Evolutionary conservation across 2,329 filamentous ascomycete genomes (phyloP), one percentile per base, ranked within the genome.

Genomic region (Colletotrichum sansevieriae): DNA sequence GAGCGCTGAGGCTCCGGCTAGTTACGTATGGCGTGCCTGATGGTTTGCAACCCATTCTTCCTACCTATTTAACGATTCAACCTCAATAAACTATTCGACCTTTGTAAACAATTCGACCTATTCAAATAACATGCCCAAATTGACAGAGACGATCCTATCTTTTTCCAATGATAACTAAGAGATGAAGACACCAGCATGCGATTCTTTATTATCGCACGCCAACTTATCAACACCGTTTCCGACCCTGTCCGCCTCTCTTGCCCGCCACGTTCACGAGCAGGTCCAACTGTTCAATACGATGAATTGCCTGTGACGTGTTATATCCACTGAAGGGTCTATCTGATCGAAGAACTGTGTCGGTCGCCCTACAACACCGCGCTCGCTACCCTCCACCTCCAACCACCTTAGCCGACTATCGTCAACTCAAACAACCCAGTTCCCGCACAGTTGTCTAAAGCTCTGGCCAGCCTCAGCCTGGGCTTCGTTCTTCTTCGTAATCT

Each of bases 121-220:
- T 2, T 5, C 3, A 18, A 5, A n/a, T 12, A 47, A 12, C 3
- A 18, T 12, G 9, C 18, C 10, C 3, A 13, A 47, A 3, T 11
- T 22, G 2, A 3, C 9, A 0, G 11, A 47, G 3, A 1, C 0
- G 4, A 18, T 18, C 9, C 44, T 3, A 18, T 11, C 0, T 20
- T 18, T 20, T 20, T 18, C 1, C 8, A 0, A 0, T 4, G 1
- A 6, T 2, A 4, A 46, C 15, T 2, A 20, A 46, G 0, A 20
- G 15, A 46, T 18, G 43, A 20, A 2, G 9, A 0, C 44, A 46
- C 44, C 15, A 2, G 1, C 0, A 7, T 47, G 44, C 44, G 0
- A 47, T 13, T 47, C 0, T 5, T 12, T 3, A 11, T 18, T 11
- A 47, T 47, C 0, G 8, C 44, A 47, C 18, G 44, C 2, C 8